Evolutionary conservation across 2,329 filamentous ascomycete genomes (phyloP), one percentile per base, ranked within the genome.

Genomic region (Bipolaris cookei): DNA sequence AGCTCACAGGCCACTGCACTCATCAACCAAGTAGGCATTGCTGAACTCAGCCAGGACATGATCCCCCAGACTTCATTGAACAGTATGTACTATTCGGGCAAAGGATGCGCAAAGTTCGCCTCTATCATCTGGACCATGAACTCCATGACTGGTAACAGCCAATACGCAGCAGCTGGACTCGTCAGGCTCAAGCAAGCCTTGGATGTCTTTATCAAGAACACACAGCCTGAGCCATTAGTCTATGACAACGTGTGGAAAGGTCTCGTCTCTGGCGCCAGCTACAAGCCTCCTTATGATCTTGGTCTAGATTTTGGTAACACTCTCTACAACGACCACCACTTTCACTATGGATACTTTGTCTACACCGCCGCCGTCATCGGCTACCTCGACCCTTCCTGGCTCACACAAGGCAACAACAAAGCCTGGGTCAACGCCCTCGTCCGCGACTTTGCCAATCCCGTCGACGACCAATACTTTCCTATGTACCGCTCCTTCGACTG

Each of bases 11-110:
- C 86, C 0, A 86, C 87, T 65, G 73, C 81, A 3, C 78, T 80
- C 1, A 88, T 96, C 53, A 80, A 81, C 43, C 80, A 82, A 6
- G 81, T 87, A 7, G 90, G 91, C 0, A 80, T 82, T 11, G 81
- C 82, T 16, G 95, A 99, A 75, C 80, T 97, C 0, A 83, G 85
- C 1, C 88, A 96, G 76, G 84, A 96, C 72, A 90, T 97, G 73
- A 76, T 81, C 25, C 76, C 79, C 0, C 91, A 97, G 73, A 87
- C 88, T 3, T 86, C 95, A 66, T 80, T 93, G 23, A 85, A 95
- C 74, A 97, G 93, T 48, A 96, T 97, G 90, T 99, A 99, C 77
- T 98, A 90, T 76, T 91, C 90, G 68, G 95, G 95, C 67, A 76
- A 76, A 64, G 80, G 73, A 0, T 66, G 78, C 11, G 75, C 74